A percentile compares a stretch with the other conserved stretches of the same genome.
These are phyloP conservation scores for Termitomyces sp. DNA, from an alignment of 768 basidiomycete species.

Conservation along the genomic window DNA sequence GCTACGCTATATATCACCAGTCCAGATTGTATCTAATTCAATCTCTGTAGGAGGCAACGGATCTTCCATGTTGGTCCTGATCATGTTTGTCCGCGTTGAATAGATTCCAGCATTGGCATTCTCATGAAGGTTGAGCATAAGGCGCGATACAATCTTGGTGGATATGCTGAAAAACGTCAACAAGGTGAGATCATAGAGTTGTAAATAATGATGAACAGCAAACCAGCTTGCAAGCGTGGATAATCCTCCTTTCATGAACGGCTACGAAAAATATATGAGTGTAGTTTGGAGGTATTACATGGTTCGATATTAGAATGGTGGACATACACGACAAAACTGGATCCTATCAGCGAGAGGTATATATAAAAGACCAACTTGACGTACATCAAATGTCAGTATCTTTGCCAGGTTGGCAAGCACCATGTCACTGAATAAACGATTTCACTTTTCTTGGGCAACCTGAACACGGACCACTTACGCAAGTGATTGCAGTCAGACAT, in stretches of 20 bases:
- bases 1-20: constrained; percentile 4
- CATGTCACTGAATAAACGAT: constrained; percentile 34
- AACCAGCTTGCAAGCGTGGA: constrained; percentile 24
- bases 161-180: constrained; percentile 30
- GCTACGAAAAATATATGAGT: constrained; percentile 19
- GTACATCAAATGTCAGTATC: constrained; percentile 21
- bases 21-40: constrained; percentile 23
- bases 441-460: not conserved
- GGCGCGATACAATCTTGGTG: constrained; percentile 46
- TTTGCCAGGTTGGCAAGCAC: constrained; percentile 14
- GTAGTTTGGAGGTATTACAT: too few species aligned
- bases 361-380: constrained; percentile 2
- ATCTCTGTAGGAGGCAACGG: constrained; percentile 3
- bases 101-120: constrained; percentile 29
- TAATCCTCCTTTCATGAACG: constrained; percentile 4
- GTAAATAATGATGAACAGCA: constrained; percentile 7
- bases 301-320: not conserved
- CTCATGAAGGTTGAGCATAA: constrained; percentile 50
- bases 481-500: not conserved
- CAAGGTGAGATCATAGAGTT: not conserved
- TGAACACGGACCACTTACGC: constrained; percentile 25
- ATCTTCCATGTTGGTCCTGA: constrained; percentile 17
- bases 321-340: constrained; percentile 22
- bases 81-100: constrained; percentile 10
- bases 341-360: not conserved